Evolutionary conservation across 169 alveolate species (phyloP), one percentile per base, ranked within the genome.

Genomic region (Condylostoma magnum): DNA sequence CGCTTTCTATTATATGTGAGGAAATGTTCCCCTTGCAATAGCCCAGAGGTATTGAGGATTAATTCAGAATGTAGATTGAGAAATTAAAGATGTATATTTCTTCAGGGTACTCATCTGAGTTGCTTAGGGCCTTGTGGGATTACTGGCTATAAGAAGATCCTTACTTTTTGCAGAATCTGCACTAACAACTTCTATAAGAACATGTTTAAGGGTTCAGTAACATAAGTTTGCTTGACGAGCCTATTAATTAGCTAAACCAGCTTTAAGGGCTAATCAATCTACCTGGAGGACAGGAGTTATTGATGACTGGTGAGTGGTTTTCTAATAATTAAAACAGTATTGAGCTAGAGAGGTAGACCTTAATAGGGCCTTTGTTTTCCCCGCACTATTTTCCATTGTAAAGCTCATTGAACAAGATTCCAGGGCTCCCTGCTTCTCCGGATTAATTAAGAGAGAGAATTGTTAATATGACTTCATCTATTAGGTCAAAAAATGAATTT

Each of bases 1-100:
- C 71, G 10, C 28, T 60, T 8, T 33, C 57, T n/a, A 15, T 60
- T 1, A 38, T 15, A 8, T 28, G 43, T 20, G n/a, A 33, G 18
- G 71, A 60, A n/a, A 60, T 60, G 71, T 60, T 60, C 33, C 71
- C 71, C 15, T 10, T 15, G 8, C 71, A 60, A 60, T n/a, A 10
- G 37, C 71, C 71, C 2, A 33, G n/a, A 8, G 20, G 20, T 6
- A n/a, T n/a, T n/a, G n/a, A 20, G n/a, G 56, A 33, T 22, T 52
- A 55, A 2, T 20, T 28, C 0, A n/a, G n/a, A n/a, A 25, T 38
- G 8, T 10, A 38, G 18, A 22, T 55, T 1, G 15, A 6, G 25
- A 12, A 55, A 4, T 15, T 60, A n/a, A 1, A 20, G 27, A 22
- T 38, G 4, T 33, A 15, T 41, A n/a, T 60, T 1, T 22, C 15